phyloP scores from a whole-genome alignment of 306 rosid species.

The Cicer bijugum region DNA sequence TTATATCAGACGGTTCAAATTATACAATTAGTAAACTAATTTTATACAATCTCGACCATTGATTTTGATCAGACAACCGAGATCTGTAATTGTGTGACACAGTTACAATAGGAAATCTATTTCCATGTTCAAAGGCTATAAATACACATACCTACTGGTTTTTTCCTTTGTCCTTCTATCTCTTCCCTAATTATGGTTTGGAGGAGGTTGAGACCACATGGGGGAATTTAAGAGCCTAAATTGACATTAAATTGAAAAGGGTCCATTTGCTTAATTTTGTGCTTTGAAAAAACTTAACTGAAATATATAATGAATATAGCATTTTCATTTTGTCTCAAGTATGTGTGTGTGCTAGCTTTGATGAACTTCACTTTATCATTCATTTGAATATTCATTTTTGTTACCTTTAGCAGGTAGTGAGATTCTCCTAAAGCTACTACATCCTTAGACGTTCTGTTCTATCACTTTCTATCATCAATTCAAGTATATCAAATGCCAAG shows the following conservation, averaged over 20 bases:
- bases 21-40: no score
- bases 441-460: slow-evolving; percentile 40
- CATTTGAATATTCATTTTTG: slow-evolving; percentile 31
- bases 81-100: no score
- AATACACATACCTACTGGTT: slow-evolving; percentile 34
- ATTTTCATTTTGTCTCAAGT: slow-evolving; percentile 27
- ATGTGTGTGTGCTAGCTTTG: background rate
- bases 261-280: slow-evolving; percentile 35
- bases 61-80: no score
- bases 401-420: slow-evolving; percentile 53
- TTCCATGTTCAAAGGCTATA: slow-evolving; percentile 42
- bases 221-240: slow-evolving; percentile 42
- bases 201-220: slow-evolving; percentile 15
- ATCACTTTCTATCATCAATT: slow-evolving; percentile 42
- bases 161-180: slow-evolving; percentile 40
- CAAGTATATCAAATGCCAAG: slow-evolving; percentile 71
- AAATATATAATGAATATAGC: slow-evolving; percentile 10
- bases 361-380: slow-evolving; percentile 27
- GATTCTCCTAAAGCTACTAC: slow-evolving; percentile 40
- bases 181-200: slow-evolving; percentile 45
- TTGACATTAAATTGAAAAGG: slow-evolving; percentile 34
- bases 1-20: no score
- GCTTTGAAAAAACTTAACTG: slow-evolving; percentile 2
- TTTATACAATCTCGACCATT: no score
- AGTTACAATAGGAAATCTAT: no score